A percentile compares a stretch with the other conserved stretches of the same genome.
Evolutionary conservation across 495 filamentous ascomycete species (phyloP).

Genomic region (Aspergillus sclerotioniger): DNA sequence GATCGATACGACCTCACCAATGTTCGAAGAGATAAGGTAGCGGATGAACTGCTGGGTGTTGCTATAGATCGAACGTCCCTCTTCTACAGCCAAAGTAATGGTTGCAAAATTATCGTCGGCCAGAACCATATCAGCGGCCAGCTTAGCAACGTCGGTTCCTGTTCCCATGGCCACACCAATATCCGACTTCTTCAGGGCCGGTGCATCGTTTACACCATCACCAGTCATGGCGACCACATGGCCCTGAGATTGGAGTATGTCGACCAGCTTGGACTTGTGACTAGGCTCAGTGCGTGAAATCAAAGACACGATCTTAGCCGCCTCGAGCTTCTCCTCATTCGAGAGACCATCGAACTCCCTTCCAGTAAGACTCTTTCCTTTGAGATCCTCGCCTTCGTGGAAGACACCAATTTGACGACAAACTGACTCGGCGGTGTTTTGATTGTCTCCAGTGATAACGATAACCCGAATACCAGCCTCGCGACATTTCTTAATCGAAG

Average conservation of each 20-base stretch:
- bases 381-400: slow-evolving; percentile 73
- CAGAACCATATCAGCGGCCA: slow-evolving; percentile 98
- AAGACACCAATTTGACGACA: slow-evolving; percentile 97
- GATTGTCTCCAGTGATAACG: slow-evolving; percentile 98
- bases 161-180: slow-evolving; percentile 99
- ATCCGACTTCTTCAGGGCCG: slow-evolving; percentile 96
- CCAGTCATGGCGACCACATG: slow-evolving; percentile 99
- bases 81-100: slow-evolving; percentile 92
- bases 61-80: slow-evolving; percentile 98
- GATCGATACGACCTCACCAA: slow-evolving; percentile 98
- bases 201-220: slow-evolving; percentile 98
- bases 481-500: slow-evolving; percentile 82
- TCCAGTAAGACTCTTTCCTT: slow-evolving; percentile 91
- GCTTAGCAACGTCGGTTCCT: slow-evolving; percentile 94
- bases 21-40: slow-evolving; percentile 98
- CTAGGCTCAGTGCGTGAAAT: slow-evolving; percentile 96
- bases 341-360: slow-evolving; percentile 88
- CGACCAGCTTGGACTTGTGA: slow-evolving; percentile 95
- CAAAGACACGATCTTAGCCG: slow-evolving; percentile 79
- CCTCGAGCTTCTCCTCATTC: slow-evolving; percentile 73
- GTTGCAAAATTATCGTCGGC: slow-evolving; percentile 99
- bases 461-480: slow-evolving; percentile 94
- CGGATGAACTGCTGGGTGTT: slow-evolving; percentile 99
- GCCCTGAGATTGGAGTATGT: slow-evolving; percentile 87
- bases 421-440: slow-evolving; percentile 95